These are phyloP conservation scores for Nicotiana paniculata DNA, from an alignment of 257 asterid species.

Conservation along the genomic window DNA sequence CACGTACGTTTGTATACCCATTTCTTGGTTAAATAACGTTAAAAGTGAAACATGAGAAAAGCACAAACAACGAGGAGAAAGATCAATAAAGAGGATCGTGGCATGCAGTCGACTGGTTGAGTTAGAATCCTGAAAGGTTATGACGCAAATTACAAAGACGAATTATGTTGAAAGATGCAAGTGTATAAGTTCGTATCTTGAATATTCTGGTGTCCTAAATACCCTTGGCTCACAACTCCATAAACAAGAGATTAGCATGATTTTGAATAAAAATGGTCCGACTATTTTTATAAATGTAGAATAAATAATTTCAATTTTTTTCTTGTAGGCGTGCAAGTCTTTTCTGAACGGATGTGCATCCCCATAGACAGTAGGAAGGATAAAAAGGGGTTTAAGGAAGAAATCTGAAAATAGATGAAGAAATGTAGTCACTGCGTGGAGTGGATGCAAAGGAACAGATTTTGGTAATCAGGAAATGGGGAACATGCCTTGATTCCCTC, in stretches of 20 bases:
- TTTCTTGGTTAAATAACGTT: background rate
- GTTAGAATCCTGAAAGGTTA: slow-evolving; percentile 22
- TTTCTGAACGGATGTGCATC: background rate
- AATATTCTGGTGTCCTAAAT: background rate
- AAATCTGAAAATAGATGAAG: background rate
- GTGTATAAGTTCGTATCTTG: background rate
- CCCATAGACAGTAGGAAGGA: background rate
- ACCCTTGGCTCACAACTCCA: background rate
- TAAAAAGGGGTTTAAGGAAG: background rate
- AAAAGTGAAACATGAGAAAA: background rate
- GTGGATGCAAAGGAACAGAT: slow-evolving; percentile 9
- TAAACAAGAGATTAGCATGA: background rate
- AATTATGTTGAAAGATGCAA: background rate
- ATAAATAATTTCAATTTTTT: background rate
- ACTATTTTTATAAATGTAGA: too few species aligned
- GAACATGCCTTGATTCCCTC: slow-evolving; percentile 8
- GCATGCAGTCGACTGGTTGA: background rate
- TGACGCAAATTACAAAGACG: slow-evolving; percentile 16
- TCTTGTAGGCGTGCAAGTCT: background rate
- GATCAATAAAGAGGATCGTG: background rate
- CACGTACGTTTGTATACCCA: background rate
- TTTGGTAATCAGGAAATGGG: slow-evolving; percentile 8
- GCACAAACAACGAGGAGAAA: background rate
- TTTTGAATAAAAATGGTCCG: background rate
- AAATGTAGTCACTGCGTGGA: slow-evolving; percentile 16